phyloP scores from a whole-genome alignment of 163 green algal species.

The Prototheca cutis region DNA sequence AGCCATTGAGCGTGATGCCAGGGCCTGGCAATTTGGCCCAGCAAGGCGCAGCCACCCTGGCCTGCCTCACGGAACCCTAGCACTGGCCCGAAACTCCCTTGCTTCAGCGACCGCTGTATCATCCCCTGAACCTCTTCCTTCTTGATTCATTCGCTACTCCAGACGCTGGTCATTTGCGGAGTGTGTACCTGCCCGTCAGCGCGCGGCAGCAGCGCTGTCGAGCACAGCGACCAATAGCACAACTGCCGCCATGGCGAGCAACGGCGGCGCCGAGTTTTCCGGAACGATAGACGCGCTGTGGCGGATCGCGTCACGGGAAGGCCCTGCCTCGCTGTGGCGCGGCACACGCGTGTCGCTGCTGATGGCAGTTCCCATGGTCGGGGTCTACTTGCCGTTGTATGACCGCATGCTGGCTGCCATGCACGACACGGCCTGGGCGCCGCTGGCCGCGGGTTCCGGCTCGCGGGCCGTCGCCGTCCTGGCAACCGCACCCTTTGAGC shows the following conservation, averaged over 20 bases:
- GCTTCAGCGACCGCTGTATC: neutral
- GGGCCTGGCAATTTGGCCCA: too few relatives aligned
- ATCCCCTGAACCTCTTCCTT: neutral
- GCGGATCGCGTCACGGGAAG: slow-evolving; percentile 51
- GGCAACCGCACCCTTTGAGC: slow-evolving; percentile 78
- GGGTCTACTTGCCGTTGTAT: slow-evolving; percentile 94
- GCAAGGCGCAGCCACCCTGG: too few relatives aligned
- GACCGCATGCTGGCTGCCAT: slow-evolving; percentile 51
- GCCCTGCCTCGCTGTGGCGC: slow-evolving; percentile 65
- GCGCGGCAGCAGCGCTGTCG: too few relatives aligned
- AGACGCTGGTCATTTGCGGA: slow-evolving; percentile 25
- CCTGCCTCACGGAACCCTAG: too few relatives aligned
- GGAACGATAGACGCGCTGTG: slow-evolving; percentile 24
- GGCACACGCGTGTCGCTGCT: slow-evolving; percentile 73
- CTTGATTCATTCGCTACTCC: neutral
- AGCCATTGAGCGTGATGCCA: too few relatives aligned
- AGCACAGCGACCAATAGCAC: too few relatives aligned
- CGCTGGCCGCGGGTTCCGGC: slow-evolving; percentile 61
- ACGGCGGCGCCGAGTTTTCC: slow-evolving; percentile 4
- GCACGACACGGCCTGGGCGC: slow-evolving; percentile 22
- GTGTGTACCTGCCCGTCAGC: slow-evolving; percentile 1
- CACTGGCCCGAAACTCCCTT: too few relatives aligned
- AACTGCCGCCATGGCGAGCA: neutral
- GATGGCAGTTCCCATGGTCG: slow-evolving; percentile 82
- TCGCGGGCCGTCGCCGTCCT: slow-evolving; percentile 68